These are phyloP conservation scores for Fusarium tricinctum DNA, from an alignment of 2,329 filamentous ascomycete species.

Conservation along the genomic window DNA sequence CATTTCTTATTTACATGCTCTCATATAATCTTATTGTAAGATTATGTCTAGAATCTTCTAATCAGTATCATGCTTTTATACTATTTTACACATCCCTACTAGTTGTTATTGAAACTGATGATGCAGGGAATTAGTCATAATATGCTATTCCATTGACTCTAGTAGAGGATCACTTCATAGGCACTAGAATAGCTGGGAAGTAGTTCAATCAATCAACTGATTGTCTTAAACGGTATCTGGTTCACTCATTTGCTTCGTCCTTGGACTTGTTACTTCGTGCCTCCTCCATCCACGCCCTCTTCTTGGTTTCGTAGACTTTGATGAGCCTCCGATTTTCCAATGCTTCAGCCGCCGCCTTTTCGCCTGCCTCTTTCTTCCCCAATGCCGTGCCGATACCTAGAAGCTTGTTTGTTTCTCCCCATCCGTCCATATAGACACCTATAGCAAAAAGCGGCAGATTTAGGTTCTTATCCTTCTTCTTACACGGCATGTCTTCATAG, in stretches of 20 bases:
- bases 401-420: conserved; percentile 73
- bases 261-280: background rate
- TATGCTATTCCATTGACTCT: too few species aligned
- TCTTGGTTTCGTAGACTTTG: conserved; percentile 63
- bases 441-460: conserved; percentile 72
- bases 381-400: conserved; percentile 74
- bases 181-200: too few species aligned
- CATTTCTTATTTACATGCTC: too few species aligned
- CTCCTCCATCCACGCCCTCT: conserved; percentile 59
- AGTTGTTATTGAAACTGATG: too few species aligned
- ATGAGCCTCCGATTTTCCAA: conserved; percentile 76
- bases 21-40: too few species aligned
- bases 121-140: too few species aligned
- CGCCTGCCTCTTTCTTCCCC: conserved; percentile 77
- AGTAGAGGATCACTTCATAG: too few species aligned
- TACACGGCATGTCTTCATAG: conserved; percentile 69
- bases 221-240: too few species aligned
- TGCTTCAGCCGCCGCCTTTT: conserved; percentile 74
- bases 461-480: conserved; percentile 67
- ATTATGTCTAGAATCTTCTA: too few species aligned
- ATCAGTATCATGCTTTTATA: too few species aligned
- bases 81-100: too few species aligned
- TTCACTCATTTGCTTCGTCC: background rate
- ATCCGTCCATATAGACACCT: conserved; percentile 75
- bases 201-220: too few species aligned